These are phyloP conservation scores for Melastoma malabathricum DNA, from an alignment of 345 rosid genomes.

Conservation along the genomic window DNA sequence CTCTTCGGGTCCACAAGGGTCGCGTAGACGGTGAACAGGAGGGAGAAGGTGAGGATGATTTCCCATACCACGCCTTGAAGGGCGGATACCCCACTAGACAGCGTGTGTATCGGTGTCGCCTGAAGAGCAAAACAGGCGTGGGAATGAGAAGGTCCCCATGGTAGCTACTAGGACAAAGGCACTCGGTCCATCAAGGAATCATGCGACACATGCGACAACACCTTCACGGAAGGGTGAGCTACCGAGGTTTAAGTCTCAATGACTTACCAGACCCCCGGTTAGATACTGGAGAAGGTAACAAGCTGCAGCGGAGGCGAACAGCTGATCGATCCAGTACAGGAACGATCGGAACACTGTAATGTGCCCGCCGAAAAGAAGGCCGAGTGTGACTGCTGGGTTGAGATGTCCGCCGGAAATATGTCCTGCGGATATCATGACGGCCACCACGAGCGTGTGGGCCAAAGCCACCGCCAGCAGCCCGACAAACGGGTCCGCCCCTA, in stretches of 20 bases:
- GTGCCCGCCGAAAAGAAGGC: slow-evolving; percentile 68
- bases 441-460: slow-evolving; percentile 79
- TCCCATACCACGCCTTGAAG: slow-evolving; percentile 70
- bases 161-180: not conserved
- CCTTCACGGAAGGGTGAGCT: not conserved
- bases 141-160: not conserved
- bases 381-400: slow-evolving; percentile 82
- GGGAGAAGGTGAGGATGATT: slow-evolving; percentile 57
- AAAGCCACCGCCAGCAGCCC: slow-evolving; percentile 63
- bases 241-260: not conserved
- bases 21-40: slow-evolving; percentile 76
- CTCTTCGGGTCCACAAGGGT: slow-evolving; percentile 86
- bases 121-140: slow-evolving; percentile 1
- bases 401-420: slow-evolving; percentile 93
- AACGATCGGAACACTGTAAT: slow-evolving; percentile 59
- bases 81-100: slow-evolving; percentile 56
- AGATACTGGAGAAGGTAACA: slow-evolving; percentile 75
- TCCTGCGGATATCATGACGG: slow-evolving; percentile 76
- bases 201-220: not conserved
- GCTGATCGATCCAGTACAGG: slow-evolving; percentile 62
- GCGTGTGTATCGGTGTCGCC: slow-evolving; percentile 48
- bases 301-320: slow-evolving; percentile 64
- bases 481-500: slow-evolving; percentile 31
- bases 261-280: slow-evolving; percentile 68
- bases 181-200: too few species aligned